Base-by-base conservation (phyloP, 805 yeast genomes). In the Metschnikowia henanensis region DNA sequence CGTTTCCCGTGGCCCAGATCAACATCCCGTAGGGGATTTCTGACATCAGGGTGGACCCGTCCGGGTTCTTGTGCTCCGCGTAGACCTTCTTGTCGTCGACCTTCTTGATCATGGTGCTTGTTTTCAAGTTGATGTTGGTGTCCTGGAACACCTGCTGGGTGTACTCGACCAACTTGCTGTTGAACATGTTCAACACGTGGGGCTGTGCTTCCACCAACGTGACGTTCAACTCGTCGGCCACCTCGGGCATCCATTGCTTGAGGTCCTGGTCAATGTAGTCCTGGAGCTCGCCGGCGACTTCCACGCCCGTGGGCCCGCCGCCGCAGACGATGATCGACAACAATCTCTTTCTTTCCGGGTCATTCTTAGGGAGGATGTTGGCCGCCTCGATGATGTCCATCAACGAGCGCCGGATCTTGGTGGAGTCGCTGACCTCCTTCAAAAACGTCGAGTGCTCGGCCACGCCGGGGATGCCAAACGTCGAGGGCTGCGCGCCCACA, bases 251-350 rank as follows among this genome's bases (percentile, higher is more conserved):
- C 90, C 95, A 87, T 69, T 84, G 87, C 58, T 73, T 70, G 68
- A 91, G 76, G 68, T 91, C 98, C 66, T 91, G 95, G 65, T 87
- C 90, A 50, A 90, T 86, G 69, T 87, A 92, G 68, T 91, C 98
- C 71, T 87, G 95, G 57, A 91, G 73, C 70, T 92, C 97, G 60
- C 96, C 98, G 55, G 97, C 97, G 58, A 90, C 86, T 72, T 90
- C 97, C 50, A 91, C 97, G 73, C 98, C 98, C 34, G 98, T 91
- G 64, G 98, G 97, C 52, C 98, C 98, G 69, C 97, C 98, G 60
- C 98, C 98, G 55, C 94, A 95, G 50, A 92, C 95, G 50, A 92
- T 92, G 57, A 90, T 83, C 50, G 84, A 85, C 63, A 91, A 77
- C 58, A 92, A 77, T 65, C 96, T 81, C 69, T 81, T 79, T 69